Evolutionary conservation across 73 alveolate genomes (phyloP).

Genomic region (Loxodes magnus): DNA sequence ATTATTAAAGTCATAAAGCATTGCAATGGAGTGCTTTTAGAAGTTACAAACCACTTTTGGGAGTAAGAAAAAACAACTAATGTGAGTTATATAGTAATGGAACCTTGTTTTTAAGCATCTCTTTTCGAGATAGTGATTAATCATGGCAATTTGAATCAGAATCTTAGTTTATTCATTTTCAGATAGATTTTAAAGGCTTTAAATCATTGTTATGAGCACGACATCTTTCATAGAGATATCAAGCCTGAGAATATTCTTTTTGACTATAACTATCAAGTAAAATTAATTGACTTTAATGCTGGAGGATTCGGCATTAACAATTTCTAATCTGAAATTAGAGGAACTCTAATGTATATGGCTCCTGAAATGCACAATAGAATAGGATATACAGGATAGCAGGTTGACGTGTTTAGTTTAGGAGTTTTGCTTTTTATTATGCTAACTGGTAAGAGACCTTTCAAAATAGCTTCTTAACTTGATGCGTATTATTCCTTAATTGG

Average conservation of each 20-base stretch:
- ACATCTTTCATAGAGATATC: slow-evolving; percentile 17
- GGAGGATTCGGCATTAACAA: slow-evolving; percentile 10
- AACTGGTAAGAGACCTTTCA: slow-evolving; percentile 15
- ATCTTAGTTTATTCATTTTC: not conserved
- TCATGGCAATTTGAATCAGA: not conserved
- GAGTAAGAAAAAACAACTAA: not conserved
- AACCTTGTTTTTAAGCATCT: slow-evolving; percentile 7
- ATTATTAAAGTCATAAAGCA: too few relatives aligned
- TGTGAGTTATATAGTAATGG: slow-evolving; percentile 2
- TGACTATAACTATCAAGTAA: slow-evolving; percentile 11
- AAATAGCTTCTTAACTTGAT: slow-evolving; percentile 7
- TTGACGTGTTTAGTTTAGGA: slow-evolving; percentile 43
- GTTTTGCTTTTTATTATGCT: slow-evolving; percentile 31
- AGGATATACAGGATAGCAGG: slow-evolving; percentile 28
- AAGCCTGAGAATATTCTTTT: slow-evolving; percentile 14
- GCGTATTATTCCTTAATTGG: too few relatives aligned
- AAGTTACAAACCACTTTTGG: too few relatives aligned
- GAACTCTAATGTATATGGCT: slow-evolving; percentile 31
- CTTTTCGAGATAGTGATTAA: not conserved
- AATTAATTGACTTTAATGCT: slow-evolving; percentile 6
- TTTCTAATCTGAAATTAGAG: slow-evolving; percentile 2
- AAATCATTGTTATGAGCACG: slow-evolving; percentile 1
- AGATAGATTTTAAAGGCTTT: slow-evolving; percentile 5
- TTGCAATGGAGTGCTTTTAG: too few relatives aligned
- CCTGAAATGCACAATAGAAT: slow-evolving; percentile 38